Evolutionary conservation across 2,329 filamentous ascomycete genomes (phyloP), one percentile per base, ranked within the genome.

Genomic region (Eutypella sp.): DNA sequence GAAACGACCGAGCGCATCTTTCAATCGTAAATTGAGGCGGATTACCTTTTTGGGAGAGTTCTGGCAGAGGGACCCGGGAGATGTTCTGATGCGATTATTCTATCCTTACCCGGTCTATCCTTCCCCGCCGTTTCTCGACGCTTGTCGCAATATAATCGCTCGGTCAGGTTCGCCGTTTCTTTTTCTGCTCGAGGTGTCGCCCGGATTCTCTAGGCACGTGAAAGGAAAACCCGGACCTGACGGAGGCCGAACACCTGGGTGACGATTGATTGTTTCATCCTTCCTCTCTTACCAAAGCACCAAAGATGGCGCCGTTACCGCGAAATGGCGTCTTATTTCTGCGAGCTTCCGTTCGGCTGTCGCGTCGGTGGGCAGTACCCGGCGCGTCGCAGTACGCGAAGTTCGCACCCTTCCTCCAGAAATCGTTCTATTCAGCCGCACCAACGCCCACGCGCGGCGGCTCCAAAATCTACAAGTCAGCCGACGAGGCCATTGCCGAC

Each of bases 401-500:
- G 38, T 38, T 52, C 16, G 43, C 49, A 22, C 53, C 54, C 1
- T 54, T 50, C 18, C 16, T 48, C 10, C 49, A 41, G 43, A 49
- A 52, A 16, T 36, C 43, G 25, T 53, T 33, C 37, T 61, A 61
- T 39, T 57, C 61, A 19, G 53, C 54, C 4, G 44, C 48, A 16
- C 40, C 47, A 10, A 45, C 44, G 23, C 50, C 45, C 51, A 55
- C 59, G 11, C 59, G 65, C 4, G 62, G 62, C 6, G 64, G 52
- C 1, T 76, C 74, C 1, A 79, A 79, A 55, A 55, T 79, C 2
- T 78, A 67, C 53, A 61, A 61, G 3, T 78, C 72, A 4, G 84
- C 85, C 16, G 82, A 85, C 51, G 79, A 79, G 36, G 87, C 87
- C 5, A 78, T 90, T 34, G 77, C 79, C 3, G 86, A 89, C 59